Conservation (phyloP, 148 eudicot genomes). For the Agrostemma githago region DNA sequence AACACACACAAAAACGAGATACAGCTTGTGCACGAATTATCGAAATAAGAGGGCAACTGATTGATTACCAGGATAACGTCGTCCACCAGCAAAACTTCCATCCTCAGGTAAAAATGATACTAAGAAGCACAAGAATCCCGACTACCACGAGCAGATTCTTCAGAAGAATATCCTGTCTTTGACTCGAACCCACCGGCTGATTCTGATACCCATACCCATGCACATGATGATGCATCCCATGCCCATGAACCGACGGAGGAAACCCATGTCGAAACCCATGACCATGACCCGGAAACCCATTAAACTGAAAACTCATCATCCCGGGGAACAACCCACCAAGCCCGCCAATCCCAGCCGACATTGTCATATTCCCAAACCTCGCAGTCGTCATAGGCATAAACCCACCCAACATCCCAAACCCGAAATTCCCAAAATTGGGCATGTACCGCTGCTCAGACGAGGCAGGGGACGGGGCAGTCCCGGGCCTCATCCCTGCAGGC, state of each 20-base stretch:
- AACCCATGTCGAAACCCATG: slow-evolving; percentile 43
- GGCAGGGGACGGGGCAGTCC: slow-evolving; percentile 44
- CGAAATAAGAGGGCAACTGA: background rate
- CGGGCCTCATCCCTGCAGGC: slow-evolving; percentile 65
- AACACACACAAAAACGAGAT: slow-evolving; percentile 3
- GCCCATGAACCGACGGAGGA: slow-evolving; percentile 32
- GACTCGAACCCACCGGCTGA: slow-evolving; percentile 15
- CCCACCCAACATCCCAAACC: slow-evolving; percentile 51
- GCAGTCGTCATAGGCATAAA: slow-evolving; percentile 55
- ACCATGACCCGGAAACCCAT: slow-evolving; percentile 41
- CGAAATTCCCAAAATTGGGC: slow-evolving; percentile 40
- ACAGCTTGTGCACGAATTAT: slow-evolving; percentile 17
- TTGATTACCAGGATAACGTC: slow-evolving; percentile 1
- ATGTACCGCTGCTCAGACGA: slow-evolving; percentile 33
- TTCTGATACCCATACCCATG: slow-evolving; percentile 11
- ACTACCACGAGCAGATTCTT: slow-evolving; percentile 39
- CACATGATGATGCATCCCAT: slow-evolving; percentile 16
- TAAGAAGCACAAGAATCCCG: slow-evolving; percentile 32
- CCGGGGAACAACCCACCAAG: slow-evolving; percentile 52
- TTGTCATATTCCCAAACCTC: slow-evolving; percentile 46
- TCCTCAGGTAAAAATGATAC: slow-evolving; percentile 31
- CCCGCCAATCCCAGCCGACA: slow-evolving; percentile 62
- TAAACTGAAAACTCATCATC: slow-evolving; percentile 44
- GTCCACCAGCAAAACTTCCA: slow-evolving; percentile 4
- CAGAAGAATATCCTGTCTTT: slow-evolving; percentile 37